Conservation (phyloP, 257 asterid genomes). For the Salvia hispanica region DNA sequence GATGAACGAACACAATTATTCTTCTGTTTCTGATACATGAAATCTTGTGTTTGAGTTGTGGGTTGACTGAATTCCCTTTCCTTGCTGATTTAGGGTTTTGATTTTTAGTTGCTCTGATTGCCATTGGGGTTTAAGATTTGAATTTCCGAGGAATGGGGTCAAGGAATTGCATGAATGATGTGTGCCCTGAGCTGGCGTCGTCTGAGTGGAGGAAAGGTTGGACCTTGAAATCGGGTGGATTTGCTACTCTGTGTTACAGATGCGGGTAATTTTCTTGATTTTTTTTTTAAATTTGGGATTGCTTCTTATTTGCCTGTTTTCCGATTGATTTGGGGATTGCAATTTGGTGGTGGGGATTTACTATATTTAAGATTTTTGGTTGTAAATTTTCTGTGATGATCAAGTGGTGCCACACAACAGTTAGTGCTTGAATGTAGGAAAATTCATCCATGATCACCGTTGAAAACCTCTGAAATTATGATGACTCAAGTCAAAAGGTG, state of each 20-base stretch:
- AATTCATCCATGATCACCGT: no score
- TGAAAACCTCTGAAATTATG: no score
- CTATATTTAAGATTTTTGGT: no score
- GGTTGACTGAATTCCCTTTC: no score
- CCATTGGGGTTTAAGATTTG: conserved; percentile 27
- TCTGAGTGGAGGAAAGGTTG: conserved; percentile 87
- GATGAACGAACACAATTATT: no score
- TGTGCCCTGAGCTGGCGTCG: conserved; percentile 79
- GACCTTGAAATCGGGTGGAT: conserved; percentile 90
- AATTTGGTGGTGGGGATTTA: no score
- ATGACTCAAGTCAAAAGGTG: no score
- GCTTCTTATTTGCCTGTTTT: no score
- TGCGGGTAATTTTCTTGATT: conserved; percentile 73
- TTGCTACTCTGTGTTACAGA: conserved; percentile 70
- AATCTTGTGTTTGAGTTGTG: conserved; percentile 21
- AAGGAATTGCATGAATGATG: conserved; percentile 85
- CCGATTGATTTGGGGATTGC: no score
- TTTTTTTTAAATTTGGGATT: background rate
- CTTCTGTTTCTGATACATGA: background rate
- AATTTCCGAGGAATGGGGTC: conserved; percentile 67
- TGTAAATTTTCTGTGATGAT: no score
- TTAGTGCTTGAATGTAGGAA: no score
- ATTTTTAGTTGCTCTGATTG: background rate
- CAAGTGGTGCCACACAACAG: no score
- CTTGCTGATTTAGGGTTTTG: conserved; percentile 24